Conservation (phyloP, 371 early-diverging fungal species). For the Circinella umbellata region DNA sequence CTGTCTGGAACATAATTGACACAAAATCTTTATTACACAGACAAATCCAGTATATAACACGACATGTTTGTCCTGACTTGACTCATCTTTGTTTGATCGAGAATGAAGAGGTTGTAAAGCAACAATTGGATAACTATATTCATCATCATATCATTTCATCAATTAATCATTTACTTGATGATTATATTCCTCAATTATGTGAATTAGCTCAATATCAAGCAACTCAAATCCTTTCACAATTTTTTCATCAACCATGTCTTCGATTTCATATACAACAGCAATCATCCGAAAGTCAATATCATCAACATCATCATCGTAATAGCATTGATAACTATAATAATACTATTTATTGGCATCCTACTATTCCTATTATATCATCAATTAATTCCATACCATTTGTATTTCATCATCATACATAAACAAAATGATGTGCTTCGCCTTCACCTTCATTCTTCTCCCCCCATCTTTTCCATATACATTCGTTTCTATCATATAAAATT, state of each 20-base stretch:
- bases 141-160: background rate
- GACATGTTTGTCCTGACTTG: constrained; percentile 7
- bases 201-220: background rate
- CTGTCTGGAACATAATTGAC: constrained; percentile 35
- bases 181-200: background rate
- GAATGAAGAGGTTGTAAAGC: background rate
- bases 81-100: background rate
- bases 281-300: no score
- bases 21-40: constrained; percentile 3
- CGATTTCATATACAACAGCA: no score
- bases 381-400: constrained; percentile 1
- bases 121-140: background rate
- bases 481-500: no score
- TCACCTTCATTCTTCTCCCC: background rate
- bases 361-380: background rate
- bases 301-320: background rate
- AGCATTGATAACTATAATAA: background rate
- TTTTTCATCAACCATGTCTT: constrained; percentile 1
- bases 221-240: background rate
- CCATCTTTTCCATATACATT: no score
- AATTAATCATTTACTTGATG: background rate
- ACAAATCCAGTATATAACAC: constrained; percentile 7
- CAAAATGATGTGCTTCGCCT: background rate
- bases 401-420: constrained; percentile 3
- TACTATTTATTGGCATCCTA: background rate